Evolutionary conservation across 2,329 filamentous ascomycete genomes (phyloP), one percentile per base, ranked within the genome.

Genomic region (Penicillium sp.): DNA sequence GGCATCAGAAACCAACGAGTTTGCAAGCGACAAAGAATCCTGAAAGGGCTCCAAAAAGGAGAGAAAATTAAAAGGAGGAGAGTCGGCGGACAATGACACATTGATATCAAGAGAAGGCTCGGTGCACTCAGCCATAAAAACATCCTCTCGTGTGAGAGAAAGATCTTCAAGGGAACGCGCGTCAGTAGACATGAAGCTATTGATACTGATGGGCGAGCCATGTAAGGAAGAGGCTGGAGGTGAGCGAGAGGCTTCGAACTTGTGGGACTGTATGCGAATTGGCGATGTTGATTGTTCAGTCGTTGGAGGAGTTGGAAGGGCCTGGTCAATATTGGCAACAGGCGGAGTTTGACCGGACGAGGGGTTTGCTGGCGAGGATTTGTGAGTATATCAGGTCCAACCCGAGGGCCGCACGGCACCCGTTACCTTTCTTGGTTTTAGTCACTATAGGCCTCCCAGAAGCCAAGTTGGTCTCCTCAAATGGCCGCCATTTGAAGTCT

Each of bases 401-500:
- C 5, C 22, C 14, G 14, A 35, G 14, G 2, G 6, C 31, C 28
- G 5, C 22, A 11, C n/a, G 5, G 14, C 19, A 12, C n/a, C 30
- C 17, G 12, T 38, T 62, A 78, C 78, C 70, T 73, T 80, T 82
- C 67, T 78, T 82, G 38, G 73, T 58, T 63, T 79, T 82, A 14
- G 51, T 38, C 14, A 63, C 53, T 28, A 62, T 58, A 25, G 69
- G 50, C 10, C 58, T 59, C 37, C 72, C 77, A 31, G 68, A 64
- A 11, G 67, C 73, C 59, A 85, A 78, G 52, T 75, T 84, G 44
- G 82, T 80, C 61, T 89, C 86, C 66, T 87, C 85, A 63, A 88
- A 88, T 0, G 85, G 81, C 50, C 85, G 79, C 87, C 87, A 90
- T 78, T 89, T 89, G 75, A 88, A 89, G 69, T 88, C 84, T 69